Evolutionary conservation across 2,329 filamentous ascomycete genomes (phyloP).

Genomic region (Penicillium sp.): DNA sequence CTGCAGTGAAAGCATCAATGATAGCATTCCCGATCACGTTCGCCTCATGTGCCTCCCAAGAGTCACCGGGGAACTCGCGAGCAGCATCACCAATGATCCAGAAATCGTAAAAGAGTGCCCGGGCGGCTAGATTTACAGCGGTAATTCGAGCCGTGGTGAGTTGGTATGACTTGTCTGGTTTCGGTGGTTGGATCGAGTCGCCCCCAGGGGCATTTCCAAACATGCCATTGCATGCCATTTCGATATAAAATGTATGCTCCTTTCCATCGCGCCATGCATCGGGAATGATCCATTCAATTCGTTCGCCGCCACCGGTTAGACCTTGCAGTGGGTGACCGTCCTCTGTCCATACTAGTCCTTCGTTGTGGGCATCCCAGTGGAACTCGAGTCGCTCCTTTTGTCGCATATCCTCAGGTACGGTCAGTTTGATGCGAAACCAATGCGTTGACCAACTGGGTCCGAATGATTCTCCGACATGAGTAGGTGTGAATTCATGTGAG

Average conservation of each 20-base stretch:
- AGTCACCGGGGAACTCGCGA: slow-evolving; percentile 83
- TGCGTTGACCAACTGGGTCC: slow-evolving; percentile 97
- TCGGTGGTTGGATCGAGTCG: slow-evolving; percentile 83
- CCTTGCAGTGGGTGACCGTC: slow-evolving; percentile 90
- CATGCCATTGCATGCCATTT: slow-evolving; percentile 99
- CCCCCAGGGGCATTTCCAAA: slow-evolving; percentile 88
- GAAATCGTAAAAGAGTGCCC: slow-evolving; percentile 84
- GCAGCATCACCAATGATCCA: slow-evolving; percentile 95
- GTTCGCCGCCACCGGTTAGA: slow-evolving; percentile 83
- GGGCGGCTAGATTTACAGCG: slow-evolving; percentile 81
- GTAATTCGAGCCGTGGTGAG: slow-evolving; percentile 80
- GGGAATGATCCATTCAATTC: slow-evolving; percentile 88
- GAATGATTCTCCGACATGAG: slow-evolving; percentile 75
- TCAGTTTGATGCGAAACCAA: slow-evolving; percentile 87
- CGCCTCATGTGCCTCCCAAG: slow-evolving; percentile 86
- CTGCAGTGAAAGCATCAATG: slow-evolving; percentile 84
- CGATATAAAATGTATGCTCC: slow-evolving; percentile 87
- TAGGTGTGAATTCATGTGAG: slow-evolving; percentile 72
- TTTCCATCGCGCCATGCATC: slow-evolving; percentile 78
- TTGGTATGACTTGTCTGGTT: slow-evolving; percentile 78
- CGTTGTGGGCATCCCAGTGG: slow-evolving; percentile 93
- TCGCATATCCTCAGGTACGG: slow-evolving; percentile 69
- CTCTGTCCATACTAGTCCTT: slow-evolving; percentile 91
- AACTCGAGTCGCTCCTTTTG: slow-evolving; percentile 86
- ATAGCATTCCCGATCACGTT: slow-evolving; percentile 81